Percentiles rank a stretch among this genome's conserved stretches.
phyloP scores from a whole-genome alignment of 306 rosid species.

The Arachis hypogaea region DNA sequence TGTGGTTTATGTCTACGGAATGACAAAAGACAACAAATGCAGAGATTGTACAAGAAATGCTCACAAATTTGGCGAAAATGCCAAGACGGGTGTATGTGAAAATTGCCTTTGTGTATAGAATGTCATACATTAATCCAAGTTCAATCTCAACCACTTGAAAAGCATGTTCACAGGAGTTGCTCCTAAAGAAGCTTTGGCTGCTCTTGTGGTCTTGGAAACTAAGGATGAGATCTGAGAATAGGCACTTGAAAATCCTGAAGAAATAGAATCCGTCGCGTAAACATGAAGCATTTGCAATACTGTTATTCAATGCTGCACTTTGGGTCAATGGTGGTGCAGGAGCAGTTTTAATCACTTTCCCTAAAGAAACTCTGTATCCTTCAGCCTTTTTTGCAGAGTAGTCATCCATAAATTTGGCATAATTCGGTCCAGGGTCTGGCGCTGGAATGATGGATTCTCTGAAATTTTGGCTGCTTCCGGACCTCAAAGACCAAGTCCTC shows the following conservation, averaged over 20 bases:
- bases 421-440: constrained; percentile 40
- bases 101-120: constrained; percentile 44
- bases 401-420: constrained; percentile 43
- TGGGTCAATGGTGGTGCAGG: not conserved
- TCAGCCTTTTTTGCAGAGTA: constrained; percentile 27
- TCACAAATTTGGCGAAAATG: not conserved
- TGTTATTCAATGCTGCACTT: not conserved
- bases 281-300: not conserved
- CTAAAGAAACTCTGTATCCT: constrained; percentile 31
- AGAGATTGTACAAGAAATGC: not conserved
- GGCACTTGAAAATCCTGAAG: constrained; percentile 28
- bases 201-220: constrained; percentile 36
- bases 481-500: not conserved
- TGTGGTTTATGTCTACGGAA: not conserved
- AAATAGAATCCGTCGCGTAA: constrained; percentile 34
- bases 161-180: not conserved
- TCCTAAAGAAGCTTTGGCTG: constrained; percentile 34
- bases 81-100: constrained; percentile 3
- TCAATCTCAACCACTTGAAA: constrained; percentile 44
- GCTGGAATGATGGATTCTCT: constrained; percentile 39
- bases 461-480: constrained; percentile 24
- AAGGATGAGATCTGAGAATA: constrained; percentile 55
- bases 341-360: constrained; percentile 20
- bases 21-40: constrained; percentile 3
- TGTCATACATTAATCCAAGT: constrained; percentile 48